A percentile compares a stretch with the other conserved stretches of the same genome.
These are phyloP conservation scores for Diplodia corticola DNA, from an alignment of 2,329 filamentous ascomycete genomes.

Conservation along the genomic window DNA sequence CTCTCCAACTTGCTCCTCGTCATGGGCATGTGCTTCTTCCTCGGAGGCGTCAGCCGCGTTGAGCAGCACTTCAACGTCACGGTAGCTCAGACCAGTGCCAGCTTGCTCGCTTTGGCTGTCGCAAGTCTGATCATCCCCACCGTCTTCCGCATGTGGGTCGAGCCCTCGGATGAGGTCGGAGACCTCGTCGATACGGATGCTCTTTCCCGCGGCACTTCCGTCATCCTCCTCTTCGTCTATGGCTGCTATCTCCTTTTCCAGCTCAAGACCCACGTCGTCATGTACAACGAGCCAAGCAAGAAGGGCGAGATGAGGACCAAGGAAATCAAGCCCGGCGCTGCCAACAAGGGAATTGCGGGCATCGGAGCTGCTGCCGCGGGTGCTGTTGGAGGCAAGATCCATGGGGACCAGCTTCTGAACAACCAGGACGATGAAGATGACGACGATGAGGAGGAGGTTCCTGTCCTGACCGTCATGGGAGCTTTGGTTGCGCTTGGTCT, in stretches of 20 bases:
- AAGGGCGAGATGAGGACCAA: constrained; percentile 66
- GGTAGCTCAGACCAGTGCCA: constrained; percentile 85
- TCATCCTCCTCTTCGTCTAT: constrained; percentile 85
- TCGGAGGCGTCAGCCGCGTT: constrained; percentile 72
- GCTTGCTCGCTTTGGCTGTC: constrained; percentile 75
- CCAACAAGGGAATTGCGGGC: constrained; percentile 51
- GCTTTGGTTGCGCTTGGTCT: constrained; percentile 69
- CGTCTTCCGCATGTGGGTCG: constrained; percentile 66
- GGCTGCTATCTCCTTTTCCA: constrained; percentile 85
- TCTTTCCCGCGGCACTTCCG: constrained; percentile 66
- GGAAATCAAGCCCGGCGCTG: constrained; percentile 52
- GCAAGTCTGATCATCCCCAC: constrained; percentile 86
- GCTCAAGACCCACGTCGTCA: constrained; percentile 75
- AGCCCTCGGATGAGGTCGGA: constrained; percentile 26
- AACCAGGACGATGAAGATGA: constrained; percentile 43
- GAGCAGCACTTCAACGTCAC: constrained; percentile 92
- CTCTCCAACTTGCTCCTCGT: constrained; percentile 87
- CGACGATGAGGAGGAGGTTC: constrained; percentile 72
- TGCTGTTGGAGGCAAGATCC: constrained; percentile 51
- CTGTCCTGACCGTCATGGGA: constrained; percentile 70
- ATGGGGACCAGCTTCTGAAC: constrained; percentile 50
- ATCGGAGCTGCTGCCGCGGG: constrained; percentile 56
- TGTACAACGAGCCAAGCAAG: constrained; percentile 78
- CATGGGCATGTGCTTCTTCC: constrained; percentile 90
- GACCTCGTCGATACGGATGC: constrained; percentile 8